Evolutionary conservation across 1,139 yeast genomes (phyloP).

Genomic region (Eremothecium coryli): DNA sequence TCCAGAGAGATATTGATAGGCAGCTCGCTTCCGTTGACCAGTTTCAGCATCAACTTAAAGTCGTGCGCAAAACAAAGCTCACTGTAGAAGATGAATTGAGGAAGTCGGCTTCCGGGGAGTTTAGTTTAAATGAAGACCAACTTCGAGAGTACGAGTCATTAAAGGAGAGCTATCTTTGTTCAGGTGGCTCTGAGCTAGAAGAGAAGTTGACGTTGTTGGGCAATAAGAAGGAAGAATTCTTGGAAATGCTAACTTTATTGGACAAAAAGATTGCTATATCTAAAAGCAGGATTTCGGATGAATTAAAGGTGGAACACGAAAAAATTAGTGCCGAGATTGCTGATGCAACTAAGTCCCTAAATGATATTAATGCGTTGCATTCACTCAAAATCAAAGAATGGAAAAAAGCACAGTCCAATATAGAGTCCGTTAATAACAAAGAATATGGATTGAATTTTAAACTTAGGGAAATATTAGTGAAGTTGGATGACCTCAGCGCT

Average conservation of each 20-base stretch:
- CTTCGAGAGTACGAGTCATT: constrained; percentile 51
- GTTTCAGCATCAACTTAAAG: constrained; percentile 42
- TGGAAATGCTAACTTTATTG: constrained; percentile 34
- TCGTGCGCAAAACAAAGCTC: constrained; percentile 37
- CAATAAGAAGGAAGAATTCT: constrained; percentile 40
- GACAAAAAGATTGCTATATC: constrained; percentile 37
- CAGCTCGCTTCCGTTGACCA: constrained; percentile 40
- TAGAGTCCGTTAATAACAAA: constrained; percentile 34
- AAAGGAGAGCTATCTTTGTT: constrained; percentile 47
- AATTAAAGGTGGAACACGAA: constrained; percentile 31
- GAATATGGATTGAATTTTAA: constrained; percentile 46
- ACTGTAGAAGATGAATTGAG: constrained; percentile 38
- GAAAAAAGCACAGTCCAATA: constrained; percentile 25
- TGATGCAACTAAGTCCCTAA: constrained; percentile 34
- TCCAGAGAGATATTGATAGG: constrained; percentile 43
- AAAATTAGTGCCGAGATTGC: constrained; percentile 37
- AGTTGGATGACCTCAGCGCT: constrained; percentile 64
- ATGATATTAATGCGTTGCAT: constrained; percentile 40
- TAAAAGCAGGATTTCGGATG: constrained; percentile 32
- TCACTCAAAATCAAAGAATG: constrained; percentile 35
- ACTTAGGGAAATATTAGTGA: constrained; percentile 51
- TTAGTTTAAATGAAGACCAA: constrained; percentile 42
- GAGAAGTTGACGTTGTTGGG: constrained; percentile 38
- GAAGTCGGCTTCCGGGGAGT: constrained; percentile 27
- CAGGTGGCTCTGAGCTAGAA: constrained; percentile 52